A percentile compares a stretch with the other conserved stretches of the same genome.
These are phyloP conservation scores for Citrus sp. DNA, from an alignment of 345 rosid species.

Conservation along the genomic window DNA sequence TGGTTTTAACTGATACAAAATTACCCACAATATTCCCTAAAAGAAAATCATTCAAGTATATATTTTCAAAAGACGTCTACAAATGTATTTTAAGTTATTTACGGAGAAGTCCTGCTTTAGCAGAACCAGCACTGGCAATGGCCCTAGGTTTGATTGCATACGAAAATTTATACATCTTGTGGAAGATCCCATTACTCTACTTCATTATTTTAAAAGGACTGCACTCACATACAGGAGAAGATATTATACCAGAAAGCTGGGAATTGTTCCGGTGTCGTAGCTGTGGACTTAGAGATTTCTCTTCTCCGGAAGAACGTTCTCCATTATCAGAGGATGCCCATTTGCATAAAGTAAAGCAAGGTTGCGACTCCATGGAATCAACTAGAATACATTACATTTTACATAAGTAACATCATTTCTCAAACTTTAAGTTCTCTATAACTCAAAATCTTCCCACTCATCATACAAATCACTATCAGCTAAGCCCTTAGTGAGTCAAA, in stretches of 20 bases:
- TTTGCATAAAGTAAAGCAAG: slow-evolving; percentile 55
- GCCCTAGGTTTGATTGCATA: background rate
- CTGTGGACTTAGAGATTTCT: slow-evolving; percentile 31
- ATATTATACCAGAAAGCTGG: slow-evolving; percentile 50
- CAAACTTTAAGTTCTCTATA: background rate
- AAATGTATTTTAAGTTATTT: background rate
- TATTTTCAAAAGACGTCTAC: background rate
- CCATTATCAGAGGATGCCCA: slow-evolving; percentile 53
- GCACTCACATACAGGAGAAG: background rate
- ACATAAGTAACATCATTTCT: slow-evolving; percentile 1
- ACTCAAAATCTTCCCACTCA: background rate
- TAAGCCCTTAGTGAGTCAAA: background rate
- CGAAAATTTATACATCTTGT: background rate
- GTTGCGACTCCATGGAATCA: slow-evolving; percentile 40
- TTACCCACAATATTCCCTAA: background rate
- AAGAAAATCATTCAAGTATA: background rate
- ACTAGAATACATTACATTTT: slow-evolving; percentile 26
- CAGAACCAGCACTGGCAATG: background rate
- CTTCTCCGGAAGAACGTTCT: slow-evolving; percentile 27
- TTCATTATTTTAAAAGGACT: background rate
- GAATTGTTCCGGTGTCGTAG: slow-evolving; percentile 44
- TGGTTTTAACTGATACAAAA: background rate
- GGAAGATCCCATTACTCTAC: background rate
- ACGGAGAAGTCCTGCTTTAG: background rate
- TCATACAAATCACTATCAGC: background rate